Conservation (phyloP, 2,329 filamentous ascomycete genomes). For the Ophiocordyceps sinensis region DNA sequence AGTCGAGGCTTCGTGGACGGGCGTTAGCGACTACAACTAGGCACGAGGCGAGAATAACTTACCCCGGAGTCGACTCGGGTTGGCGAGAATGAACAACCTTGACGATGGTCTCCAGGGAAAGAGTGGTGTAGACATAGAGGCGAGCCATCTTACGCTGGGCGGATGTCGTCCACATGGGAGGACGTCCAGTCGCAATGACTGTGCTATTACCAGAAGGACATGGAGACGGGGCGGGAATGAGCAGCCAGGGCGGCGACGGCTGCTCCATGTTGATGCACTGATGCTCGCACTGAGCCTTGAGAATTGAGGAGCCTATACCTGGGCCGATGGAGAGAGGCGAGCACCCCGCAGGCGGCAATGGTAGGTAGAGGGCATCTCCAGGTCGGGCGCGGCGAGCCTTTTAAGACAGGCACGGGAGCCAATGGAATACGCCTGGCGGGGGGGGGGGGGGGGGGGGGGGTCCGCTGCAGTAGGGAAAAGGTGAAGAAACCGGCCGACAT, state of each 20-base stretch:
- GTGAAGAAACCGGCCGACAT: no score
- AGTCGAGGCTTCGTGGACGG: conserved; percentile 20
- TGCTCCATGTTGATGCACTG: background rate
- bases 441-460: no score
- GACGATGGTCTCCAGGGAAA: conserved; percentile 35
- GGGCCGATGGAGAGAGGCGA: no score
- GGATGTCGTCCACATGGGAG: conserved; percentile 39
- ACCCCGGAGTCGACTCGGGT: conserved; percentile 32
- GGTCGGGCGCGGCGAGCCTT: no score
- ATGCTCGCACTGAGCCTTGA: no score
- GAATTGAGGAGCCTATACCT: no score
- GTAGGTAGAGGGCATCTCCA: no score
- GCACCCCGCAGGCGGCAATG: no score
- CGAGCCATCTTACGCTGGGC: conserved; percentile 38
- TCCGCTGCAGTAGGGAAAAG: no score
- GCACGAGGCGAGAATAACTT: conserved; percentile 7
- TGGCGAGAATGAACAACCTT: conserved; percentile 27
- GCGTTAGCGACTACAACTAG: background rate
- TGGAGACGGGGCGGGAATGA: conserved; percentile 1
- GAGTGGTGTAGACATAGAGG: conserved; percentile 41
- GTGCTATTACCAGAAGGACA: conserved; percentile 2
- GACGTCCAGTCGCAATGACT: conserved; percentile 26
- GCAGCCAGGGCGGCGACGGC: conserved; percentile 1
- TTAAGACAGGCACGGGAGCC: no score
- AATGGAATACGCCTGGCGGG: no score